phyloP scores from a whole-genome alignment of 805 yeast species.

The Candida dajiaensis region DNA sequence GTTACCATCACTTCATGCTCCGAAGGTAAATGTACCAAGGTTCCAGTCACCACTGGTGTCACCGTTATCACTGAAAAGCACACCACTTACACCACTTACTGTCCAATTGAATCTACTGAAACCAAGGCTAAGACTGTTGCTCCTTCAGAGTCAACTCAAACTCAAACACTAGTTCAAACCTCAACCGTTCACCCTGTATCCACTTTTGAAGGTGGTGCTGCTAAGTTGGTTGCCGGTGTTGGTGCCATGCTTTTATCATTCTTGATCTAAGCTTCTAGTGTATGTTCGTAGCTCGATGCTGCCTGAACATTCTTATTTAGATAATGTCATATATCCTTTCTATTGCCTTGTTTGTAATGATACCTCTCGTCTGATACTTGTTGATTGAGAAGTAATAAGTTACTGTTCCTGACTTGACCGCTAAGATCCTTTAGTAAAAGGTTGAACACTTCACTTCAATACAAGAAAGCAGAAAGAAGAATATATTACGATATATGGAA shows the following conservation, averaged over 20 bases:
- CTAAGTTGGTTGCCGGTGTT: constrained; percentile 6
- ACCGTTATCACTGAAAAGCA: constrained; percentile 1
- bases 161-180: background rate
- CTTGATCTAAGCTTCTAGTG: background rate
- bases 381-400: too few species aligned
- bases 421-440: too few species aligned
- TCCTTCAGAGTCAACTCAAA: background rate
- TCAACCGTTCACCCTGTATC: background rate
- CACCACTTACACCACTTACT: constrained; percentile 4
- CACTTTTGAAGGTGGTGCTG: constrained; percentile 10
- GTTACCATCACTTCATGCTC: constrained; percentile 1
- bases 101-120: constrained; percentile 1
- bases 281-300: too few species aligned
- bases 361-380: too few species aligned
- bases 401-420: too few species aligned
- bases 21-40: background rate
- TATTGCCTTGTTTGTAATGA: too few species aligned
- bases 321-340: too few species aligned
- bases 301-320: too few species aligned
- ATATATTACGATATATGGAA: too few species aligned
- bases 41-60: background rate
- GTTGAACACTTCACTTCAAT: too few species aligned
- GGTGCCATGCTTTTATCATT: constrained; percentile 6
- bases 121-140: background rate
- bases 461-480: too few species aligned